These are phyloP conservation scores for Aspergillus ochraceus DNA, from an alignment of 2,329 filamentous ascomycete species.

Conservation along the genomic window DNA sequence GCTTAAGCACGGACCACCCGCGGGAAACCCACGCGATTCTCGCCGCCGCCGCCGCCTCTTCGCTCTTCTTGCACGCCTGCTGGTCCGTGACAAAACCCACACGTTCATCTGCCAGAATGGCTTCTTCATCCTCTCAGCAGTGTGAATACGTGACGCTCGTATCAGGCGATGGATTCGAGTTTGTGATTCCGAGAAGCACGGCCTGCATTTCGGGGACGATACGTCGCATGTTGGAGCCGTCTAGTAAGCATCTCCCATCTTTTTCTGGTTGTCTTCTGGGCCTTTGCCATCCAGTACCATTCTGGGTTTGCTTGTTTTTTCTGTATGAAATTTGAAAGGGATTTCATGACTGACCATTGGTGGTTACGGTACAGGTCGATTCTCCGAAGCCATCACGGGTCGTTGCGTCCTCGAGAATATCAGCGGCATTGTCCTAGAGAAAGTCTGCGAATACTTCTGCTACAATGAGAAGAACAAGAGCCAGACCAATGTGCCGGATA, in stretches of 20 bases:
- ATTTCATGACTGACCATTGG: slow-evolving; percentile 1
- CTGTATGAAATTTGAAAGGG: neutral
- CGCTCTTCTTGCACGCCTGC: neutral
- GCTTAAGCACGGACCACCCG: slow-evolving; percentile 32
- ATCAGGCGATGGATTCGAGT: slow-evolving; percentile 65
- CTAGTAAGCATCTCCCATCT: slow-evolving; percentile 49
- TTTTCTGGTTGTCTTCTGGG: neutral
- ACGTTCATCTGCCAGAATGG: slow-evolving; percentile 13
- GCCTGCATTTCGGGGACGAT: slow-evolving; percentile 63
- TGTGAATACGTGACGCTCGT: slow-evolving; percentile 64
- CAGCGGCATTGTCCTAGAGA: slow-evolving; percentile 64
- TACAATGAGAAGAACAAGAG: slow-evolving; percentile 66
- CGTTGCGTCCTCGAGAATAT: slow-evolving; percentile 61
- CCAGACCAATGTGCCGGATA: slow-evolving; percentile 61
- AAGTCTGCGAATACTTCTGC: slow-evolving; percentile 70
- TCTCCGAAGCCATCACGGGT: slow-evolving; percentile 60
- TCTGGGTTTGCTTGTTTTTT: neutral
- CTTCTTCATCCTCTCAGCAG: slow-evolving; percentile 15
- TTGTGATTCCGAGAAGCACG: slow-evolving; percentile 60
- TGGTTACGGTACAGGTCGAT: slow-evolving; percentile 50
- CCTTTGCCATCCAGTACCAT: neutral
- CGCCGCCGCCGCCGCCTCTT: slow-evolving; percentile 1
- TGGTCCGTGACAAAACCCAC: neutral
- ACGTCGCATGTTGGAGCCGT: slow-evolving; percentile 62
- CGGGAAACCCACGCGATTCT: neutral